Conservation (phyloP, 176 grass and related monocot species). For the Oryza glumipatula region DNA sequence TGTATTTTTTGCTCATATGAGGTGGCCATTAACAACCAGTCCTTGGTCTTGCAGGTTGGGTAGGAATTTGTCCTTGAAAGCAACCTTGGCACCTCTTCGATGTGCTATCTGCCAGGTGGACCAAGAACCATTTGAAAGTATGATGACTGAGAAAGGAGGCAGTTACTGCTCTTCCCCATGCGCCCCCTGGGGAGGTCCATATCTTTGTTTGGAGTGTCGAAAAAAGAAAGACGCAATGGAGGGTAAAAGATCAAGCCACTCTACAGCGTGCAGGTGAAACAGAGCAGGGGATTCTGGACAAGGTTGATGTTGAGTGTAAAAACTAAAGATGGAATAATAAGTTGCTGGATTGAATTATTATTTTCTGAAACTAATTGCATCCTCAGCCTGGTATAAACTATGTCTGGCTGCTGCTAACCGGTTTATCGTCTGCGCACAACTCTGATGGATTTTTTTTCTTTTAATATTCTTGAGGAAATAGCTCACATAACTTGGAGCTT, state of each 20-base stretch:
- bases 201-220: slow-evolving; percentile 83
- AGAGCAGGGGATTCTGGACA: slow-evolving; percentile 1
- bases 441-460: not conserved
- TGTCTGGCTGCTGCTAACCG: slow-evolving; percentile 59
- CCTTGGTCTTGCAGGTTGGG: slow-evolving; percentile 61
- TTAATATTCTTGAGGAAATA: slow-evolving; percentile 31
- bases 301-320: slow-evolving; percentile 25
- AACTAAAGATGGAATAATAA: slow-evolving; percentile 19
- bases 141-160: slow-evolving; percentile 54
- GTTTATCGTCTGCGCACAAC: slow-evolving; percentile 9
- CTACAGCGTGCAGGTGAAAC: slow-evolving; percentile 61
- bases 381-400: slow-evolving; percentile 24
- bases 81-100: slow-evolving; percentile 47
- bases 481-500: slow-evolving; percentile 21
- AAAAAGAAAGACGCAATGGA: slow-evolving; percentile 99
- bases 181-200: slow-evolving; percentile 63
- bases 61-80: slow-evolving; percentile 68
- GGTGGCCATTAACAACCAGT: not conserved
- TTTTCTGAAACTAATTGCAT: slow-evolving; percentile 54
- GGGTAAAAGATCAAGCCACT: slow-evolving; percentile 69
- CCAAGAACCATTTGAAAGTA: slow-evolving; percentile 62
- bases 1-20: not conserved
- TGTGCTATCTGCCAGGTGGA: slow-evolving; percentile 94
- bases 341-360: slow-evolving; percentile 39
- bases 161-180: slow-evolving; percentile 52